Evolutionary conservation across 192 early-diverging fungal genomes (phyloP).

Genomic region (Haplosporangium gracile): DNA sequence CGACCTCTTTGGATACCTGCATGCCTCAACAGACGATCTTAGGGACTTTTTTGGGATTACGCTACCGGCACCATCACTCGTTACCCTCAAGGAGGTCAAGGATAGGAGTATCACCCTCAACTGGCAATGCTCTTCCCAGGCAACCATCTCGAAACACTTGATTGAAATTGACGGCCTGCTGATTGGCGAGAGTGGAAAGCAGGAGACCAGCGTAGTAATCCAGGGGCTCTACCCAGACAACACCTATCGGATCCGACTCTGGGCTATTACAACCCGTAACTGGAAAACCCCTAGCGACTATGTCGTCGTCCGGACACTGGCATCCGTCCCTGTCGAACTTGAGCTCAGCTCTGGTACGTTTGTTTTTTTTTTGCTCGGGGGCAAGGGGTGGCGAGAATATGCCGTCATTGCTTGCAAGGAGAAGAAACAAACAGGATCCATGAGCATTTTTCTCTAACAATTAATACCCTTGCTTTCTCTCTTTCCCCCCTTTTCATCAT

Average conservation of each 20-base stretch:
- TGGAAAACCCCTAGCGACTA: constrained; percentile 56
- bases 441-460: neutral
- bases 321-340: constrained; percentile 44
- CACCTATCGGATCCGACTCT: constrained; percentile 50
- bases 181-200: constrained; percentile 54
- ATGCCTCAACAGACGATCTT: constrained; percentile 48
- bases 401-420: neutral
- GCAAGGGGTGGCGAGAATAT: neutral
- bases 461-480: neutral
- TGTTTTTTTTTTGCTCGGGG: neutral
- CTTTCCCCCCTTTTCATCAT: neutral
- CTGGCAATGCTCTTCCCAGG: constrained; percentile 55
- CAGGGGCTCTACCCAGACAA: constrained; percentile 52
- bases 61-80: constrained; percentile 44
- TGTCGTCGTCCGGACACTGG: constrained; percentile 42
- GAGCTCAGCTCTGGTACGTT: constrained; percentile 48
- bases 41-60: constrained; percentile 54
- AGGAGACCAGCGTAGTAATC: constrained; percentile 56
- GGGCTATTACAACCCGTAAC: constrained; percentile 54
- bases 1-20: constrained; percentile 54
- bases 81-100: constrained; percentile 55
- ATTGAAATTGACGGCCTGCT: constrained; percentile 52
- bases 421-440: neutral
- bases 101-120: constrained; percentile 52
- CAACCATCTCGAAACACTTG: constrained; percentile 50